These are phyloP conservation scores for Rhodotorula mucilaginosa DNA, from an alignment of 1,284 basidiomycete species.

Conservation along the genomic window DNA sequence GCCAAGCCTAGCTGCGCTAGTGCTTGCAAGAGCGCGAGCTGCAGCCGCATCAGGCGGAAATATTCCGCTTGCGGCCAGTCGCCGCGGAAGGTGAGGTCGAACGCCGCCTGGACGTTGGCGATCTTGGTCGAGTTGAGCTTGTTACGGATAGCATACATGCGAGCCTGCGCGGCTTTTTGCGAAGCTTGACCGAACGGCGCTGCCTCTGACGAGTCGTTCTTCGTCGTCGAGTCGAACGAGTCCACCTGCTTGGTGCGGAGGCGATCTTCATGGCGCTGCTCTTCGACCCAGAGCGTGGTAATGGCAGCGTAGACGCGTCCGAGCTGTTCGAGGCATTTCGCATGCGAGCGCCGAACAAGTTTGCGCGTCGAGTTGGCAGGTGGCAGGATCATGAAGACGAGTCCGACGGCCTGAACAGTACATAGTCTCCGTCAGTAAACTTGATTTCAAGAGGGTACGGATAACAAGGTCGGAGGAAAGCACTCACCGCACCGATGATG, in stretches of 20 bases:
- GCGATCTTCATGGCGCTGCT: slow-evolving; percentile 5
- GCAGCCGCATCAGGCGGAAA: slow-evolving; percentile 14
- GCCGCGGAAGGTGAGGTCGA: slow-evolving; percentile 25
- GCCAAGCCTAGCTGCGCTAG: slow-evolving; percentile 20
- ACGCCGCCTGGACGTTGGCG: slow-evolving; percentile 17
- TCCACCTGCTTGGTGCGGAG: not conserved
- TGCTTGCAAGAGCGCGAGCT: slow-evolving; percentile 30
- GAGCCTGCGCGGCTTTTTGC: slow-evolving; percentile 19
- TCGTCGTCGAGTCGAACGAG: not conserved
- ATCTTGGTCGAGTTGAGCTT: slow-evolving; percentile 27
- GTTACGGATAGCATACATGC: slow-evolving; percentile 23
- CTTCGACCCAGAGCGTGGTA: slow-evolving; percentile 25
- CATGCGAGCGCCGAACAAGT: slow-evolving; percentile 30
- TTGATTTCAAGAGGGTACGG: rapidly evolving
- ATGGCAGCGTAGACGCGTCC: slow-evolving; percentile 26
- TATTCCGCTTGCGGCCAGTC: slow-evolving; percentile 32
- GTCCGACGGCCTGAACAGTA: not conserved
- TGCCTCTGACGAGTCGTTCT: not conserved
- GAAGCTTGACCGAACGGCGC: slow-evolving; percentile 8
- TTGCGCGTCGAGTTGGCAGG: slow-evolving; percentile 15
- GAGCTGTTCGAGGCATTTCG: slow-evolving; percentile 29
- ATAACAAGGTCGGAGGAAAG: not conserved
- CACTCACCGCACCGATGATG: slow-evolving; percentile 25
- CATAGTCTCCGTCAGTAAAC: not conserved
- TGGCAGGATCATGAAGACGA: slow-evolving; percentile 8